Evolutionary conservation across 352 stramenopile species (phyloP).

Genomic region (Peronosclerospora sorghi): DNA sequence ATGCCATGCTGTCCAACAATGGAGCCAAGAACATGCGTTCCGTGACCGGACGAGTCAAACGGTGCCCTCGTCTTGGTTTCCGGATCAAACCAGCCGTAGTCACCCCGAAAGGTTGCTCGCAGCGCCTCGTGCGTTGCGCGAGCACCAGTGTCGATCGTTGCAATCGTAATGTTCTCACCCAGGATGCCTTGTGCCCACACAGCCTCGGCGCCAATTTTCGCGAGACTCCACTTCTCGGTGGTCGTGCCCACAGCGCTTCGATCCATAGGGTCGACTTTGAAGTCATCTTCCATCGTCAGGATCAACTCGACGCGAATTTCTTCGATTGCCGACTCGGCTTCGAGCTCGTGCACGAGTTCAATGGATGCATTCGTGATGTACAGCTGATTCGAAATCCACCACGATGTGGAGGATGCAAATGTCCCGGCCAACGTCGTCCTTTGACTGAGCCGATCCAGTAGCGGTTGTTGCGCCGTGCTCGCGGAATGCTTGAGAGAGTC

Average conservation of each 20-base stretch:
- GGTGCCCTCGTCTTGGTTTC: conserved; percentile 12
- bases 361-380: conserved; percentile 19
- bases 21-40: conserved; percentile 16
- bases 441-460: conserved; percentile 9
- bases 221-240: conserved; percentile 15
- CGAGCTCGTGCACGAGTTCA: conserved; percentile 16
- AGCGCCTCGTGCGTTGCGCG: conserved; percentile 24
- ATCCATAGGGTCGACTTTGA: conserved; percentile 10
- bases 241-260: conserved; percentile 3
- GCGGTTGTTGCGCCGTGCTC: conserved; percentile 1
- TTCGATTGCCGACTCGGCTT: conserved; percentile 11
- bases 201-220: conserved; percentile 23
- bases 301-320: conserved; percentile 22
- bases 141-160: conserved; percentile 32
- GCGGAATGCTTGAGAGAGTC: conserved; percentile 9
- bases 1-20: conserved; percentile 16
- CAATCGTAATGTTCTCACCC: conserved; percentile 22
- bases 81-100: conserved; percentile 22
- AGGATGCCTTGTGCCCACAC: conserved; percentile 22
- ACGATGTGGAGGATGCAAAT: conserved; percentile 8
- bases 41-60: conserved; percentile 18
- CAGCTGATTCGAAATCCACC: conserved; percentile 33
- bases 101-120: conserved; percentile 12
- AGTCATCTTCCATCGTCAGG: conserved; percentile 13
- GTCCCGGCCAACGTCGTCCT: conserved; percentile 1